These are phyloP conservation scores for Pugionium dolabratum DNA, from an alignment of 345 rosid species.

Conservation along the genomic window DNA sequence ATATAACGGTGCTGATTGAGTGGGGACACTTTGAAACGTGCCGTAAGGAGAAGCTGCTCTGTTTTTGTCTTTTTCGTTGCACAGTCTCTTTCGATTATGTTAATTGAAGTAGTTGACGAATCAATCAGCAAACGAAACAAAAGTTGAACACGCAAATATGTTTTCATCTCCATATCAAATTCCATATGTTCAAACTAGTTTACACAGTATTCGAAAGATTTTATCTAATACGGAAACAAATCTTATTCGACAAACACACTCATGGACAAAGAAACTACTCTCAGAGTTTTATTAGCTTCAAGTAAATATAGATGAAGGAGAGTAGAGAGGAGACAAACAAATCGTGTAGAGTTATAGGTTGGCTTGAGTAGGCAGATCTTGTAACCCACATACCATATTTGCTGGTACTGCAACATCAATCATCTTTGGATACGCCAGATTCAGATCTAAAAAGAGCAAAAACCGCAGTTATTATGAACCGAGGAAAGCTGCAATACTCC, in stretches of 20 bases:
- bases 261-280: too few relatives aligned
- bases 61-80: conserved; percentile 41
- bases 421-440: conserved; percentile 87
- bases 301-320: conserved; percentile 1
- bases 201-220: conserved; percentile 6
- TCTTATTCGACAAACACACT: conserved; percentile 13
- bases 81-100: conserved; percentile 25
- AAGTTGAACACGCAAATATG: conserved; percentile 30
- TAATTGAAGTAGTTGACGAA: conserved; percentile 20
- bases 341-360: neutral
- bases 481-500: neutral
- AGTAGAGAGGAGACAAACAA: neutral
- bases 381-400: conserved; percentile 86
- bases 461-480: neutral
- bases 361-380: conserved; percentile 49
- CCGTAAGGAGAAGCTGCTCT: conserved; percentile 58
- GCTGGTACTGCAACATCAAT: conserved; percentile 85
- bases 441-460: conserved; percentile 53
- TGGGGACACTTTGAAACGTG: conserved; percentile 87
- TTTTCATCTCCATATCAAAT: neutral
- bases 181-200: conserved; percentile 5
- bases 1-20: conserved; percentile 49
- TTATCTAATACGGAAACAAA: neutral
- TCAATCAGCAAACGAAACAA: conserved; percentile 24
- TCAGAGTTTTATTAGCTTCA: conserved; percentile 2